Evolutionary conservation across 2,329 filamentous ascomycete genomes (phyloP), one percentile per base, ranked within the genome.

Genomic region (Fusarium stilboides): DNA sequence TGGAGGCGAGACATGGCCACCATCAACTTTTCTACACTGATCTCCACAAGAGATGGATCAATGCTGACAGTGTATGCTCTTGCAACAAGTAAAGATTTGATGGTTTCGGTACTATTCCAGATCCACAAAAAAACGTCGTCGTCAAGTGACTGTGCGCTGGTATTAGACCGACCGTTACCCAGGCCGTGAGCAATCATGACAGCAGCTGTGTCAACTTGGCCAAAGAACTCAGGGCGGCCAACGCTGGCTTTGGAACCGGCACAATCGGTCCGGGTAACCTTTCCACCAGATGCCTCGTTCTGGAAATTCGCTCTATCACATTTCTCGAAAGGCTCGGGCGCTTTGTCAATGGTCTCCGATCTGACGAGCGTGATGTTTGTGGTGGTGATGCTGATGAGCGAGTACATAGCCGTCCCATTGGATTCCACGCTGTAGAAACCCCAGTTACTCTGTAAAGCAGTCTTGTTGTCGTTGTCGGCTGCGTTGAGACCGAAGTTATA

Each of bases 321-420:
- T 1, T 24, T 36, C 8, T 60, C 56, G 1, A 53, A 28, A 9
- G 68, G 68, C 1, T 19, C 9, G 1, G 68, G 68, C 1, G 60
- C 37, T 8, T 46, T 24, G 2, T 6, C 9, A 4, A 71, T 20
- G 2, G 22, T 46, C 10, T 71, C 68, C 0, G 68, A 71, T 44
- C 68, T 47, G 13, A 71, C 34, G 2, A 71, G 40, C 1, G 60
- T 71, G 8, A 71, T 71, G n/a, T 71, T 71, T 5, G 68, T 69
- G 1, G 31, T 19, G 2, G 50, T 69, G 5, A 71, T 33, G 3
- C 37, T 55, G 6, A 69, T 5, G 1, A 71, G 9, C 4, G 64
- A 62, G 9, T 36, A 70, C 1, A 51, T 1, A 2, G 13, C 6
- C 0, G 19, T 33, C 3, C 10, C 28, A 2, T 12, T 17, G 2